phyloP scores from a whole-genome alignment of 2,329 filamentous ascomycete genomes.

The Alternaria sp. region DNA sequence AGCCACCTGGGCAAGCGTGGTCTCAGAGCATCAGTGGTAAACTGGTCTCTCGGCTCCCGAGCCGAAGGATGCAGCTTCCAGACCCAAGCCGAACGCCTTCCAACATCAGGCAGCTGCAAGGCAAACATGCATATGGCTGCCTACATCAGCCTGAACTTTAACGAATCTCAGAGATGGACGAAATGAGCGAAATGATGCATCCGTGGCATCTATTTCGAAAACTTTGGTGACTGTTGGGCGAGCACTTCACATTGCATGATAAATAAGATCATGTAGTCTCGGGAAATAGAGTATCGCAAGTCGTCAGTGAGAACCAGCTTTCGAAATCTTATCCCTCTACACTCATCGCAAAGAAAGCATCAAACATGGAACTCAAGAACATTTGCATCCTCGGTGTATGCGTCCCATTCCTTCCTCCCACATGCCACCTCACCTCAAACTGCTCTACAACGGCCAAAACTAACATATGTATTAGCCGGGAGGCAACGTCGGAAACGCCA shows the following conservation, averaged over 20 bases:
- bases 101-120: conserved; percentile 5
- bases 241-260: background rate
- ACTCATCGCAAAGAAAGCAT: background rate
- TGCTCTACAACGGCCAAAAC: background rate
- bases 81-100: background rate
- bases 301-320: background rate
- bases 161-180: no score
- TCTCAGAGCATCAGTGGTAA: background rate
- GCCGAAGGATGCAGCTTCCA: conserved; percentile 3
- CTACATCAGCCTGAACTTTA: background rate
- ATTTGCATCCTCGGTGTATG: conserved; percentile 46
- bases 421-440: background rate
- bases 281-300: background rate
- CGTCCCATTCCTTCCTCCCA: background rate
- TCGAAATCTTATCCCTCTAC: background rate
- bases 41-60: background rate
- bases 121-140: background rate
- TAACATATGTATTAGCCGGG: background rate
- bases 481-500: conserved; percentile 42
- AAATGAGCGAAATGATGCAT: background rate
- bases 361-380: conserved; percentile 43
- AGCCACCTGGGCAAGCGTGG: background rate
- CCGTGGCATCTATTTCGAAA: background rate
- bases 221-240: no score
- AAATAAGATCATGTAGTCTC: background rate